Evolutionary conservation across 139 green algal genomes (phyloP).

Genomic region (Coccomyxa sp.): DNA sequence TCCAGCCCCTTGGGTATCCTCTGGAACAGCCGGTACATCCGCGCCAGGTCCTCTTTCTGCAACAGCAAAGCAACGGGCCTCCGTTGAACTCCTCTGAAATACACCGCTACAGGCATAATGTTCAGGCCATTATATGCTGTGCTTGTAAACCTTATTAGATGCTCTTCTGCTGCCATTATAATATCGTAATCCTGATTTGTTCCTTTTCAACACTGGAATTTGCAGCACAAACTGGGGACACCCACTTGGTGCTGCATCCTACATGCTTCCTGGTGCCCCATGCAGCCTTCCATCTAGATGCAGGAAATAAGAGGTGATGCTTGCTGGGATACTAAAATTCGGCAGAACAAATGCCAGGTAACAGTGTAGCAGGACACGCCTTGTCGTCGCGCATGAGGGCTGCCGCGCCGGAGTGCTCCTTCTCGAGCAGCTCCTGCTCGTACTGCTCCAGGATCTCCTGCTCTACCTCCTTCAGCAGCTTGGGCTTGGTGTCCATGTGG

Average conservation of each 20-base stretch:
- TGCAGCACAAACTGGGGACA: too few species aligned
- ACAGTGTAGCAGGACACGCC: slow-evolving; percentile 24
- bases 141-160: too few species aligned
- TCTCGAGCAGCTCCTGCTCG: slow-evolving; percentile 86
- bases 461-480: slow-evolving; percentile 87
- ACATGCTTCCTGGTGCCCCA: too few species aligned
- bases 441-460: slow-evolving; percentile 83
- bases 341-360: not conserved
- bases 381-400: slow-evolving; percentile 95
- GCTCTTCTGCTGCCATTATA: too few species aligned
- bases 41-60: slow-evolving; percentile 84
- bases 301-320: too few species aligned
- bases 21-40: slow-evolving; percentile 97
- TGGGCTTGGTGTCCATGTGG: slow-evolving; percentile 76
- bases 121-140: too few species aligned
- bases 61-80: not conserved
- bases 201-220: too few species aligned
- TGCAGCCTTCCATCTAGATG: too few species aligned
- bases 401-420: slow-evolving; percentile 86
- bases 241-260: too few species aligned
- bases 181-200: too few species aligned
- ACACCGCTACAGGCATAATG: not conserved
- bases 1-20: slow-evolving; percentile 88
- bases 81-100: not conserved
- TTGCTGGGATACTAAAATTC: too few species aligned